A percentile compares a stretch with the other conserved stretches of the same genome.
Evolutionary conservation across 768 basidiomycete genomes (phyloP).

Genomic region (Auricularia auricula-judae): DNA sequence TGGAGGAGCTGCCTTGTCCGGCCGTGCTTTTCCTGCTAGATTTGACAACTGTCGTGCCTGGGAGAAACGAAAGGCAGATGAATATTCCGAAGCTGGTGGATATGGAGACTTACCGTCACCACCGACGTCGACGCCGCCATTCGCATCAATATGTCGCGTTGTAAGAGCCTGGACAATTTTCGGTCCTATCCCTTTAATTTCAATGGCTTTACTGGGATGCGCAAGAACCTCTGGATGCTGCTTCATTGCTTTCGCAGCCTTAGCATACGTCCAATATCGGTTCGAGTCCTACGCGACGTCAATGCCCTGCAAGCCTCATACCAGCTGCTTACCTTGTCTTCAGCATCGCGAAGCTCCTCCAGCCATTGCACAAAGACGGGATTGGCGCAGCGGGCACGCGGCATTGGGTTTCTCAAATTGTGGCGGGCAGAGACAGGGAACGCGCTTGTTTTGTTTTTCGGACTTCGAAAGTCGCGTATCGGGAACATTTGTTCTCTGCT

Average conservation of each 20-base stretch:
- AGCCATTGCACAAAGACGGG: constrained; percentile 1
- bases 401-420: background rate
- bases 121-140: background rate
- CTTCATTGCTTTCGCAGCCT: background rate
- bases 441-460: background rate
- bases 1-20: too few relatives aligned
- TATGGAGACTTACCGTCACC: background rate
- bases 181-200: background rate
- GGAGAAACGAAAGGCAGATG: too few relatives aligned
- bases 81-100: too few relatives aligned
- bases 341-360: background rate
- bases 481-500: too few relatives aligned
- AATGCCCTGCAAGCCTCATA: background rate
- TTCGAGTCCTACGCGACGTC: background rate
- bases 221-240: background rate
- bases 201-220: background rate
- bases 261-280: background rate
- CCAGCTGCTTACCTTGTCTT: background rate
- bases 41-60: background rate
- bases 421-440: background rate
- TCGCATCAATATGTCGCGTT: background rate
- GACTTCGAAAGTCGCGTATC: too few relatives aligned
- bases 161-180: background rate
- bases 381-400: constrained; percentile 1
- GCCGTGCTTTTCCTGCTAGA: background rate